phyloP scores from a whole-genome alignment of 2,329 filamentous ascomycete genomes.

The Samsoniella hepiali region DNA sequence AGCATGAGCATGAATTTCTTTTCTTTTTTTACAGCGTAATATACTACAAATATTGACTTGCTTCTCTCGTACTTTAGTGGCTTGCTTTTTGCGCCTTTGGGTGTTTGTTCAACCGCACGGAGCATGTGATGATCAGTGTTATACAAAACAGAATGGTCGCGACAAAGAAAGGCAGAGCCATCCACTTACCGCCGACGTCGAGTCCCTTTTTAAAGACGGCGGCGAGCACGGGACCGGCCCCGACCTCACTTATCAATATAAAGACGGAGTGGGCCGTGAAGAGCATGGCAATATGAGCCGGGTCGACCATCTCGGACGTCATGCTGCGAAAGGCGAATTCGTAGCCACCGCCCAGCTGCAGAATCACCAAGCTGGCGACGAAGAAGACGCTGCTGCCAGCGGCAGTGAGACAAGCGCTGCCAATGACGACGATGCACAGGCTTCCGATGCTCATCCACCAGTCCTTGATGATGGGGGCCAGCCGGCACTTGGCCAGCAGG shows the following conservation, averaged over 20 bases:
- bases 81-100: not conserved
- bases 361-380: slow-evolving; percentile 4
- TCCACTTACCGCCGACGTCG: slow-evolving; percentile 4
- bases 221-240: slow-evolving; percentile 8
- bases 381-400: slow-evolving; percentile 3
- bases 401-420: not conserved
- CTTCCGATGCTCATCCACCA: slow-evolving; percentile 10
- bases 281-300: slow-evolving; percentile 11
- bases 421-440: not conserved
- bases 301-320: slow-evolving; percentile 9
- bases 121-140: slow-evolving; percentile 1
- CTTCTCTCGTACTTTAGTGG: not conserved
- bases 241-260: not conserved
- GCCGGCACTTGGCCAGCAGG: not conserved
- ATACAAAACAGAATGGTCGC: not conserved
- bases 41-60: not conserved
- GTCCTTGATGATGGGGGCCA: slow-evolving; percentile 8
- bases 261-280: slow-evolving; percentile 8
- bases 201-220: not conserved
- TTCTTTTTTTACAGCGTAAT: not conserved
- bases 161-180: slow-evolving; percentile 11
- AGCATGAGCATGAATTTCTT: not conserved
- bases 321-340: slow-evolving; percentile 13
- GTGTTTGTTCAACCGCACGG: not conserved
- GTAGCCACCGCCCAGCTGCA: slow-evolving; percentile 8